Percentiles rank a stretch among this genome's conserved stretches.
These are phyloP conservation scores for Mycena venus DNA, from an alignment of 768 basidiomycete species.

Conservation along the genomic window DNA sequence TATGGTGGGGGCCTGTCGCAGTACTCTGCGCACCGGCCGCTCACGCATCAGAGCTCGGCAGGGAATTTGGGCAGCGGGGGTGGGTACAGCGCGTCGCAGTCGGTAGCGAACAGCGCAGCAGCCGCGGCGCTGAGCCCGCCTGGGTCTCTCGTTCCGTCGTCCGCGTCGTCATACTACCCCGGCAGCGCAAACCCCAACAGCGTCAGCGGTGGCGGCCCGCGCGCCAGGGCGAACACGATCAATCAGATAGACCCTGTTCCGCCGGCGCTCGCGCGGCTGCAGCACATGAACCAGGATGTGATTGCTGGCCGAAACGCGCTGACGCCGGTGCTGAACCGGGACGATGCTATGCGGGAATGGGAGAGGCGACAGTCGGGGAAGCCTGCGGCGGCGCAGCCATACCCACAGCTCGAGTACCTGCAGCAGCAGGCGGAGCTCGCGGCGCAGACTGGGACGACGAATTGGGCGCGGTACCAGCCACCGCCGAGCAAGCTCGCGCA, in stretches of 20 bases:
- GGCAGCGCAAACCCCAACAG: slow-evolving; percentile 25
- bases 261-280: slow-evolving; percentile 89
- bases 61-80: slow-evolving; percentile 56
- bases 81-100: slow-evolving; percentile 47
- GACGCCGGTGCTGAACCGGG: slow-evolving; percentile 94
- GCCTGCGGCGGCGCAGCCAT: slow-evolving; percentile 77
- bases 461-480: slow-evolving; percentile 74
- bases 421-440: slow-evolving; percentile 94
- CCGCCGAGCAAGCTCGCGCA: slow-evolving; percentile 76
- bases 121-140: slow-evolving; percentile 43
- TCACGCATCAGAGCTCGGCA: slow-evolving; percentile 64
- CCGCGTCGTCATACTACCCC: slow-evolving; percentile 75
- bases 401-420: slow-evolving; percentile 91
- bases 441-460: slow-evolving; percentile 66
- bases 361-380: slow-evolving; percentile 89
- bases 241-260: slow-evolving; percentile 94
- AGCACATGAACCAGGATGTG: slow-evolving; percentile 90
- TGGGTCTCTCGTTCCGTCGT: slow-evolving; percentile 63
- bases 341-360: slow-evolving; percentile 97
- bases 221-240: slow-evolving; percentile 92
- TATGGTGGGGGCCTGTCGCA: slow-evolving; percentile 29
- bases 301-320: slow-evolving; percentile 84
- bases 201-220: slow-evolving; percentile 43
- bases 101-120: slow-evolving; percentile 47
- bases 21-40: slow-evolving; percentile 52